Evolutionary conservation across 2,329 filamentous ascomycete species (phyloP).

Genomic region (Aspergillus fructus): DNA sequence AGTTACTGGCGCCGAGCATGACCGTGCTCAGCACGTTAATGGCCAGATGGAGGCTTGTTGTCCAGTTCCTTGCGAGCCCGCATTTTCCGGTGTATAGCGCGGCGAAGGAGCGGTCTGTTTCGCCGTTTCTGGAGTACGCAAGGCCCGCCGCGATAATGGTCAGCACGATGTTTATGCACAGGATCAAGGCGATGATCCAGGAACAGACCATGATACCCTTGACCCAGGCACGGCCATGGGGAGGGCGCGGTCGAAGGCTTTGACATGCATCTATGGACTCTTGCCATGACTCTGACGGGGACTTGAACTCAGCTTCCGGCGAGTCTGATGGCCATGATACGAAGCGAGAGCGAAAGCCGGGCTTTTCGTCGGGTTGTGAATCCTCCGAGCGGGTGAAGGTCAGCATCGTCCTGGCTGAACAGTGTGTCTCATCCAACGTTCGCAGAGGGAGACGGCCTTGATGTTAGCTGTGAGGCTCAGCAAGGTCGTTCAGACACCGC

Average conservation of each 20-base stretch:
- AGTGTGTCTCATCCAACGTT: no score
- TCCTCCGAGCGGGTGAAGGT: no score
- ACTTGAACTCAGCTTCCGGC: neutral
- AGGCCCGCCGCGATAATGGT: slow-evolving; percentile 8
- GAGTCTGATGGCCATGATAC: neutral
- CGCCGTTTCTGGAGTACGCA: neutral
- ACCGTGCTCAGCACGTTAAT: slow-evolving; percentile 51
- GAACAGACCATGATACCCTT: slow-evolving; percentile 9
- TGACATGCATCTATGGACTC: neutral
- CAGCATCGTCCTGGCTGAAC: no score
- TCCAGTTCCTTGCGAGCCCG: slow-evolving; percentile 9
- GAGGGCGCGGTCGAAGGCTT: neutral
- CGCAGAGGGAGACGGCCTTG: no score
- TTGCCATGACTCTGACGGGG: neutral
- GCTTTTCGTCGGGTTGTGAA: neutral
- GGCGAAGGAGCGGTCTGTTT: neutral
- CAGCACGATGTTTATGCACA: slow-evolving; percentile 11
- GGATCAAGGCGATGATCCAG: slow-evolving; percentile 1
- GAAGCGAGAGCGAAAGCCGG: neutral
- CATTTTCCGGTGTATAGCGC: slow-evolving; percentile 15
- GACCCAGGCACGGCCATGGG: slow-evolving; percentile 5
- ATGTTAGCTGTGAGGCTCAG: no score
- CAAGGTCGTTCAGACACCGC: no score
- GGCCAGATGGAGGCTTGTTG: slow-evolving; percentile 40
- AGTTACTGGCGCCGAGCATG: slow-evolving; percentile 50